These are phyloP conservation scores for Lactarius hengduanensis DNA, from an alignment of 768 basidiomycete species.

Conservation along the genomic window DNA sequence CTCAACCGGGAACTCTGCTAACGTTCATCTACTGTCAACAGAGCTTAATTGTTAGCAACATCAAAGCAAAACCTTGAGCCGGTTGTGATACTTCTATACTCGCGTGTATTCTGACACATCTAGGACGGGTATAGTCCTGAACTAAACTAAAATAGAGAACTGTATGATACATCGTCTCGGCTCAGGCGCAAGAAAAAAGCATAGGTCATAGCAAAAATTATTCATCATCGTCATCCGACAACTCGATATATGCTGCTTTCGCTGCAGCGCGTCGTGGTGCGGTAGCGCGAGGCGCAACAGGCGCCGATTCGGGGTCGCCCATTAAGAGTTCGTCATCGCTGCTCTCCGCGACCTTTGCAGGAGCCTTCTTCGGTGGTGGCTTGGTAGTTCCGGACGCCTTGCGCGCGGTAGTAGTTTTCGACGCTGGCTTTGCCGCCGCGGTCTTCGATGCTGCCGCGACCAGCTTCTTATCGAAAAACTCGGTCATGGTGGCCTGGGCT, in stretches of 20 bases:
- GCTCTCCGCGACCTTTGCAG: conserved; percentile 35
- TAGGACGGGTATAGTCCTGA: conserved; percentile 1
- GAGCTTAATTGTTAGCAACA: conserved; percentile 35
- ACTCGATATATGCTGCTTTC: conserved; percentile 36
- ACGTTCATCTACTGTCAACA: not conserved
- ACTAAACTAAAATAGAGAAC: not conserved
- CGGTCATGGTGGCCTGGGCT: conserved; percentile 41
- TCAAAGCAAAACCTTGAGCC: conserved; percentile 36
- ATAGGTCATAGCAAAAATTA: not conserved
- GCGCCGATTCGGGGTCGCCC: conserved; percentile 43
- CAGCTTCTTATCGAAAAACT: conserved; percentile 55
- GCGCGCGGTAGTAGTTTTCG: conserved; percentile 34
- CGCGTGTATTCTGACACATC: conserved; percentile 11
- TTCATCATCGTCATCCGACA: conserved; percentile 52
- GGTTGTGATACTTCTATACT: conserved; percentile 1
- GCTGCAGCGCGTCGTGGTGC: conserved; percentile 51
- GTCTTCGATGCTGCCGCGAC: conserved; percentile 10
- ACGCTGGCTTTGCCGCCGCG: conserved; percentile 21
- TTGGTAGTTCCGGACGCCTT: conserved; percentile 63
- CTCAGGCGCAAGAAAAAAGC: conserved; percentile 43
- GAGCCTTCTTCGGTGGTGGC: conserved; percentile 24
- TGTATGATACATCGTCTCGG: not conserved
- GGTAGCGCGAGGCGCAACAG: conserved; percentile 40
- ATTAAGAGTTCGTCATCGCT: conserved; percentile 45
- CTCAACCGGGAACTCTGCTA: not conserved